phyloP scores from a whole-genome alignment of 139 green algal genomes.

The Haematococcus sp. region DNA sequence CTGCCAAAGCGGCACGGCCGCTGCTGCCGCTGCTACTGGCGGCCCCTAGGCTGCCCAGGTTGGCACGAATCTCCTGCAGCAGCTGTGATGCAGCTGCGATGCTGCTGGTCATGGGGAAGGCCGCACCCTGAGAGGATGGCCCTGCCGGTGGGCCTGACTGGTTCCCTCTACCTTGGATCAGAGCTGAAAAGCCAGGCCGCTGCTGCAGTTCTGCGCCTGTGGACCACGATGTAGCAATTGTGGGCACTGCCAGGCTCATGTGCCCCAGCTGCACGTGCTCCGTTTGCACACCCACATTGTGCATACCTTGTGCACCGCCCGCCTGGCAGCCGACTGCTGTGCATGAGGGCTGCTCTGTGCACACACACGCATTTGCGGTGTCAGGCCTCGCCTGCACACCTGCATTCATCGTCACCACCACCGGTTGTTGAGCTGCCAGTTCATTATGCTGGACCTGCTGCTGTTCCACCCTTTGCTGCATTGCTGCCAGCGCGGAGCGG shows the following conservation, averaged over 20 bases:
- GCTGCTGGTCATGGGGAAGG: neutral
- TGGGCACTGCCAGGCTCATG: neutral
- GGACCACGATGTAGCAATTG: neutral
- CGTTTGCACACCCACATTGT: too few relatives aligned
- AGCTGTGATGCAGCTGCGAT: constrained; percentile 1
- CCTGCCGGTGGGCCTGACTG: neutral
- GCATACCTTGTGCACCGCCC: too few relatives aligned
- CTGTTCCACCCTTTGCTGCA: neutral
- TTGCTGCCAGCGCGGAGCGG: neutral
- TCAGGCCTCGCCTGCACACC: neutral
- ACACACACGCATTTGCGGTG: neutral
- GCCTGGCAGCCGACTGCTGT: neutral
- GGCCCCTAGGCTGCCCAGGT: neutral
- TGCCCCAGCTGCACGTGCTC: too few relatives aligned
- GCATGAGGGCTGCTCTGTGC: neutral
- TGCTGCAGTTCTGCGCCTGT: neutral
- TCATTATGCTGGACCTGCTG: neutral
- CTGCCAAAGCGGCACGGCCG: too few relatives aligned
- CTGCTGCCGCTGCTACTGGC: too few relatives aligned
- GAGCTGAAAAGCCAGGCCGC: neutral
- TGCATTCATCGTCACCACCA: neutral
- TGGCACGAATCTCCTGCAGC: constrained; percentile 1
- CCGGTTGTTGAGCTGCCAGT: neutral
- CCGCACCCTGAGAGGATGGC: neutral
- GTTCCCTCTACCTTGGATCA: neutral